Conservation (phyloP, 2,329 filamentous ascomycete genomes). For the Diaporthe batatas region DNA sequence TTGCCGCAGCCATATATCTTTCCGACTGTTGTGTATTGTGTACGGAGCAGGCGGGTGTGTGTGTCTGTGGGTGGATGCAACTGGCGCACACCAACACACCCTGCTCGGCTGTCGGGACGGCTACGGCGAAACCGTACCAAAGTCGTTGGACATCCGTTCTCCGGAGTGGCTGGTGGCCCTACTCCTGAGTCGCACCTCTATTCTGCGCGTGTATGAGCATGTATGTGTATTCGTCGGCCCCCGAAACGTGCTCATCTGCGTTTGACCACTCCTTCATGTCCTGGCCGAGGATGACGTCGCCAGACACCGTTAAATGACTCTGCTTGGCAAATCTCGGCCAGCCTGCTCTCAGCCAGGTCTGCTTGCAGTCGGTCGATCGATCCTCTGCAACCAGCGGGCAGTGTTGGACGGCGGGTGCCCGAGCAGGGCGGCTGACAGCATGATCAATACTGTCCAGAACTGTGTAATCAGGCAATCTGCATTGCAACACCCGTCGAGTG, state of each 20-base stretch:
- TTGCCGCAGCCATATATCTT: background rate
- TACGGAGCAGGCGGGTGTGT: background rate
- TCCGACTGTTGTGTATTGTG: background rate
- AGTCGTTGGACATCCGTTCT: conserved; percentile 12
- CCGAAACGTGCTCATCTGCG: conserved; percentile 31
- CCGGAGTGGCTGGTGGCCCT: conserved; percentile 21
- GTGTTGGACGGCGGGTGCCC: conserved; percentile 21
- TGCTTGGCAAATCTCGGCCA: background rate
- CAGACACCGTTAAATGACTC: background rate
- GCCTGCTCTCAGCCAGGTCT: conserved; percentile 4
- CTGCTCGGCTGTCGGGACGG: conserved; percentile 22
- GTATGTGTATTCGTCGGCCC: background rate
- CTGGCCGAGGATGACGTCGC: conserved; percentile 10
- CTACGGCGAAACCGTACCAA: conserved; percentile 24
- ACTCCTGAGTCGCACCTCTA: conserved; percentile 23
- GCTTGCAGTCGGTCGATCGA: conserved; percentile 30
- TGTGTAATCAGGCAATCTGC: background rate
- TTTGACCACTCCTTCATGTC: conserved; percentile 14
- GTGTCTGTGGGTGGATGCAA: background rate
- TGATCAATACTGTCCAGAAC: conserved; percentile 19
- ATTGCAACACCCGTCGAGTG: conserved; percentile 21
- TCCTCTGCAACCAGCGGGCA: conserved; percentile 6
- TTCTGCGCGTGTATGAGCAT: conserved; percentile 3
- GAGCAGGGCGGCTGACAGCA: conserved; percentile 7
- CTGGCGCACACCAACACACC: background rate